Evolutionary conservation across 345 rosid genomes (phyloP).

Genomic region (Citrus inodora): DNA sequence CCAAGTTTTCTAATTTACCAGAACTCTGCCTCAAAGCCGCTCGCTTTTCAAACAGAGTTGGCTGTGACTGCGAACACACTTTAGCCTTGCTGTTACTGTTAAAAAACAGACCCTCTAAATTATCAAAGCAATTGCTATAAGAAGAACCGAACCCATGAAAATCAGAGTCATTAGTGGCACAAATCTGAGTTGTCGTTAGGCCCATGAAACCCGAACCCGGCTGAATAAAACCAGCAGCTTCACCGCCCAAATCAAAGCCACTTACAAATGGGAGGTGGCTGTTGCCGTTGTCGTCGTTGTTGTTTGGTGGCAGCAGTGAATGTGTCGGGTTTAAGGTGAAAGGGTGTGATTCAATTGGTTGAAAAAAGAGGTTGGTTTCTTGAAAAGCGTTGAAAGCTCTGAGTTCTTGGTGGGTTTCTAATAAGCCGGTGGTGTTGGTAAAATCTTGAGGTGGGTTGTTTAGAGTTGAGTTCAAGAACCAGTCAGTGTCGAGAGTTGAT

Average conservation of each 20-base stretch:
- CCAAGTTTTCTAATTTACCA: constrained; percentile 52
- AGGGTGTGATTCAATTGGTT: constrained; percentile 53
- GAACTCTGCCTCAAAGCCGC: constrained; percentile 57
- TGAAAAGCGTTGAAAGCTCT: constrained; percentile 39
- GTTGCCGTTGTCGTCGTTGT: background rate
- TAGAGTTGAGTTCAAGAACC: constrained; percentile 31
- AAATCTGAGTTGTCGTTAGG: constrained; percentile 36
- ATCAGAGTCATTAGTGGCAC: constrained; percentile 47
- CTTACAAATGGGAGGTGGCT: constrained; percentile 45
- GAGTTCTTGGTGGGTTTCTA: constrained; percentile 39
- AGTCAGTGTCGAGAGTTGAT: constrained; percentile 69
- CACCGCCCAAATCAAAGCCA: constrained; percentile 63
- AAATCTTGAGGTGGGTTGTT: constrained; percentile 43
- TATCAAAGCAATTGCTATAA: constrained; percentile 33
- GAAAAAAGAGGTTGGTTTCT: constrained; percentile 41
- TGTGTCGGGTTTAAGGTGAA: constrained; percentile 52
- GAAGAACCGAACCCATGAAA: constrained; percentile 36
- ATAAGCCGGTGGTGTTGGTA: constrained; percentile 17
- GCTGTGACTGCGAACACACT: constrained; percentile 19
- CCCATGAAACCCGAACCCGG: constrained; percentile 46
- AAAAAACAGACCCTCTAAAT: constrained; percentile 42
- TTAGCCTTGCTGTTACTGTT: constrained; percentile 8
- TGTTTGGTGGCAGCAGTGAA: constrained; percentile 21
- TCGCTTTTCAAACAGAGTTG: constrained; percentile 81
- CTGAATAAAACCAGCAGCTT: constrained; percentile 36